These are phyloP conservation scores for Fusarium tjaetaba DNA, from an alignment of 2,329 filamentous ascomycete species.

Conservation along the genomic window DNA sequence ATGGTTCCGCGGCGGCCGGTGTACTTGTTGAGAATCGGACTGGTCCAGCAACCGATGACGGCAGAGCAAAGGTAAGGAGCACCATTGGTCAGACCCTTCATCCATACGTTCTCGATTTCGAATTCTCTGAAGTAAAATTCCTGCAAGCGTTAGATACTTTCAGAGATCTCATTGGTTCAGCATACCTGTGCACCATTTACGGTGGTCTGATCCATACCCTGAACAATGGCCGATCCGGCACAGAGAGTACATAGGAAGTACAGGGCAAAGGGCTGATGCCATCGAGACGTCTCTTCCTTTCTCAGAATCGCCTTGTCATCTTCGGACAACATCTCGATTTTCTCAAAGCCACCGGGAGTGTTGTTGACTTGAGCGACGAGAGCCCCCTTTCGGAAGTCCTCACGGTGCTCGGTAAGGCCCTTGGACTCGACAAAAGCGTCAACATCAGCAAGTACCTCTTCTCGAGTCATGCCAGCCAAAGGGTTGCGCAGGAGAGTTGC, in stretches of 20 bases:
- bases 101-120: conserved; percentile 50
- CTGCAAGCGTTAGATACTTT: conserved; percentile 15
- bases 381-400: conserved; percentile 62
- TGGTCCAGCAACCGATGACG: conserved; percentile 49
- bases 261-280: conserved; percentile 48
- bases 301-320: conserved; percentile 45
- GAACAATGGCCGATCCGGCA: conserved; percentile 64
- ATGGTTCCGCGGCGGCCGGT: conserved; percentile 73
- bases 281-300: conserved; percentile 45
- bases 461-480: conserved; percentile 42
- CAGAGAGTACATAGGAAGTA: conserved; percentile 51
- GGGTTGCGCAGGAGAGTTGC: conserved; percentile 47
- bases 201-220: conserved; percentile 74
- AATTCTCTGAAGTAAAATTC: conserved; percentile 50
- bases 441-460: conserved; percentile 49
- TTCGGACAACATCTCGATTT: conserved; percentile 40
- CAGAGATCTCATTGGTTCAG: fast-evolving
- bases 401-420: conserved; percentile 48
- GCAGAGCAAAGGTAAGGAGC: conserved; percentile 65
- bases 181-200: conserved; percentile 70
- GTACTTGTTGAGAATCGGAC: conserved; percentile 63
- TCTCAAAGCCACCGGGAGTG: conserved; percentile 43
- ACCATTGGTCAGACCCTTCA: conserved; percentile 66
- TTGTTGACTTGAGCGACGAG: conserved; percentile 60
- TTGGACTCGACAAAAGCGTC: conserved; percentile 49